phyloP scores from a whole-genome alignment of 139 green algal species.

The Desmodesmus armatus region DNA sequence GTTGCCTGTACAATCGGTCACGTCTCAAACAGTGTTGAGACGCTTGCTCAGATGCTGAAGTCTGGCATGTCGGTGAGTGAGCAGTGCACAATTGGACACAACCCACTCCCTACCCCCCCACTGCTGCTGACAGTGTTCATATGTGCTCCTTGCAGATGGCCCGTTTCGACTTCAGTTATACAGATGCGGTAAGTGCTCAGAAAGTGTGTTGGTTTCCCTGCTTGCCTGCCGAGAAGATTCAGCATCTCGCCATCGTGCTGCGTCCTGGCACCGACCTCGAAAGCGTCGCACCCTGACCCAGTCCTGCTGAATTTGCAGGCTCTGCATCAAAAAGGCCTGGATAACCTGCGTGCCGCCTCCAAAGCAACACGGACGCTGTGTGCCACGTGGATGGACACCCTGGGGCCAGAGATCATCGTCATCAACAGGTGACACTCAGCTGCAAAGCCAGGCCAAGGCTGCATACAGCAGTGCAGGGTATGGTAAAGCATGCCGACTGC shows the following conservation, averaged over 20 bases:
- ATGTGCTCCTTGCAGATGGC: slow-evolving; percentile 62
- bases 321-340: slow-evolving; percentile 76
- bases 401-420: slow-evolving; percentile 76
- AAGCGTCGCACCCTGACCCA: no score
- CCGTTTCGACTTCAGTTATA: slow-evolving; percentile 70
- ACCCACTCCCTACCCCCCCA: no score
- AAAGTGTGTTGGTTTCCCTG: no score
- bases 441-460: background rate
- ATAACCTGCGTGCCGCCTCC: slow-evolving; percentile 80
- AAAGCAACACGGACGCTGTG: slow-evolving; percentile 73
- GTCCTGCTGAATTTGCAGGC: no score
- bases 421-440: slow-evolving; percentile 72
- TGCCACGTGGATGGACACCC: slow-evolving; percentile 86
- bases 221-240: no score
- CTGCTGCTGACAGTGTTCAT: no score
- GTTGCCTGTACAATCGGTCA: slow-evolving; percentile 85
- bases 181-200: slow-evolving; percentile 54
- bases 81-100: no score
- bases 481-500: background rate
- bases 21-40: slow-evolving; percentile 70
- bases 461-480: background rate
- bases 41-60: slow-evolving; percentile 70
- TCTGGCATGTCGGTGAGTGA: slow-evolving; percentile 77
- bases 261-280: no score
- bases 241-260: no score